These are phyloP conservation scores for Solanum piurae DNA, from an alignment of 257 asterid genomes.

Conservation along the genomic window DNA sequence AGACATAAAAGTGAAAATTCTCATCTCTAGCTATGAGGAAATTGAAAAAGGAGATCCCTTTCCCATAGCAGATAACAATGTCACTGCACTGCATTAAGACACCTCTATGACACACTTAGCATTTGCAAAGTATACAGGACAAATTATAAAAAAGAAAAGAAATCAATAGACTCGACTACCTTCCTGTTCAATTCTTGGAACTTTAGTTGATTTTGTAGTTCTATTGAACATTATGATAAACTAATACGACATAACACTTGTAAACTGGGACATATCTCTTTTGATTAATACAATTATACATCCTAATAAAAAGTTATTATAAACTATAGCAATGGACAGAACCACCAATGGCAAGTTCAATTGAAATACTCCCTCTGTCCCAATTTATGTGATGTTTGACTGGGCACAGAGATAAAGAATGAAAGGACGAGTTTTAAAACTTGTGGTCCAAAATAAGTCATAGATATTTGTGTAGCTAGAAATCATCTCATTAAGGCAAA, in stretches of 20 bases:
- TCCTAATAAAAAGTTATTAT: not conserved
- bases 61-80: not conserved
- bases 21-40: not conserved
- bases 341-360: not conserved
- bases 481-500: not conserved
- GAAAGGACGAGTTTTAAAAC: not conserved
- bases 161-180: not conserved
- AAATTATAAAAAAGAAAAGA: not conserved
- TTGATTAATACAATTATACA: not conserved
- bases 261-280: not conserved
- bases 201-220: not conserved
- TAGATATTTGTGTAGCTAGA: not conserved
- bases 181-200: not conserved
- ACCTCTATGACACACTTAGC: not conserved
- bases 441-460: not conserved
- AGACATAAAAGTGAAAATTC: not conserved
- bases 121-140: not conserved
- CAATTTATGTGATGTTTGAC: not conserved
- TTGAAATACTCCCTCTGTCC: not conserved
- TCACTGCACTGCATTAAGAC: not conserved
- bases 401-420: not conserved
- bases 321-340: not conserved
- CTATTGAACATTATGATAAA: not conserved
- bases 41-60: not conserved
- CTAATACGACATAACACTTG: not conserved